Evolutionary conservation across 139 green algal genomes (phyloP).

Genomic region (Picochlorum costavermella): DNA sequence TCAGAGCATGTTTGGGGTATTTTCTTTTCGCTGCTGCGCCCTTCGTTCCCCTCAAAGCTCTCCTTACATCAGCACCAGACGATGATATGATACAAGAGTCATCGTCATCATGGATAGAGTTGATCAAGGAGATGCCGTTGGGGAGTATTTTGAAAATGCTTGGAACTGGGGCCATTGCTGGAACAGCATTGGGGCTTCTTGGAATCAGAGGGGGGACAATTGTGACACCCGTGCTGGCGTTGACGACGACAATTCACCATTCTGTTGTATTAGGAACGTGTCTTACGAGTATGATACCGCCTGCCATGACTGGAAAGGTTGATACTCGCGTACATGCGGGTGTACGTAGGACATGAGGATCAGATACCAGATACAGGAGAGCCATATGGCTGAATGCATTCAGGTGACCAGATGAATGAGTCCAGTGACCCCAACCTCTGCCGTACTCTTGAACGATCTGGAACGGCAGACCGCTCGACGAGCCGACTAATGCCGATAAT

Average conservation of each 20-base stretch:
- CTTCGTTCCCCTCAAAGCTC: conserved; percentile 53
- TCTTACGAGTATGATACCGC: conserved; percentile 55
- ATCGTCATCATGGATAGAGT: not conserved
- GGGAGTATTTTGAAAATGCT: conserved; percentile 23
- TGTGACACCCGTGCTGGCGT: conserved; percentile 46
- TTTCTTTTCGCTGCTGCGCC: conserved; percentile 58
- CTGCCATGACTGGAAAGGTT: conserved; percentile 33
- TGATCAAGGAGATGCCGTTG: not conserved
- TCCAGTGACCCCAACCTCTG: no score
- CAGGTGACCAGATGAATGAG: no score
- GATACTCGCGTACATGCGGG: no score
- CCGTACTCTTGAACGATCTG: no score
- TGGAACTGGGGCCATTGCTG: conserved; percentile 42
- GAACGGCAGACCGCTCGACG: no score
- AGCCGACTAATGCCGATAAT: no score
- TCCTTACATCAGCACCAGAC: no score
- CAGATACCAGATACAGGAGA: no score
- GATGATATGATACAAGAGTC: not conserved
- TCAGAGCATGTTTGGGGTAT: conserved; percentile 38
- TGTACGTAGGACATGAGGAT: no score
- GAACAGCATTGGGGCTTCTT: conserved; percentile 57
- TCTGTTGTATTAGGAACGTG: conserved; percentile 49
- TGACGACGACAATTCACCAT: conserved; percentile 14
- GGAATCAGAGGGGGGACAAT: conserved; percentile 58
- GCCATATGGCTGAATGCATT: no score